Evolutionary conservation across 768 basidiomycete species (phyloP).

Genomic region (Arthromyces matolae): DNA sequence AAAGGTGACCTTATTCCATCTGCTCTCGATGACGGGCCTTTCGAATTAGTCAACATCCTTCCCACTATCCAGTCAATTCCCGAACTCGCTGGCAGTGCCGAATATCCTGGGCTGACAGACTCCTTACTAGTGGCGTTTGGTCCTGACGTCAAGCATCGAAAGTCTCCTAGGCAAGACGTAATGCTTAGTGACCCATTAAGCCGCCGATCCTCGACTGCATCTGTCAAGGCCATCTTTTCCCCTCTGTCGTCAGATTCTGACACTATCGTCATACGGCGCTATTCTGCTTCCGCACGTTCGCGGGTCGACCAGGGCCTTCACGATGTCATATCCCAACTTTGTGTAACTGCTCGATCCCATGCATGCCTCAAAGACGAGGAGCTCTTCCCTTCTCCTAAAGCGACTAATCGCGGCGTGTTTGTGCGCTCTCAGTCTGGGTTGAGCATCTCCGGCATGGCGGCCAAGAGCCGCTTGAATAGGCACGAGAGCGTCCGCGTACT

Average conservation of each 20-base stretch:
- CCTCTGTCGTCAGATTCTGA: constrained; percentile 50
- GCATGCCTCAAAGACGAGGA: constrained; percentile 61
- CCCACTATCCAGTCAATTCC: constrained; percentile 59
- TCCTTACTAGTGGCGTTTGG: constrained; percentile 32
- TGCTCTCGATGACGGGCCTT: constrained; percentile 37
- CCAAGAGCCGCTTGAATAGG: constrained; percentile 56
- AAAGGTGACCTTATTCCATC: constrained; percentile 36
- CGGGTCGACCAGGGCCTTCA: constrained; percentile 74
- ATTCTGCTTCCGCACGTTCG: constrained; percentile 59
- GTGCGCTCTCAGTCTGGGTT: constrained; percentile 56
- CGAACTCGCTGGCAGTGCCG: constrained; percentile 34
- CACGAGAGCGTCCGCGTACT: constrained; percentile 71
- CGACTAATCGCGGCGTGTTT: constrained; percentile 40
- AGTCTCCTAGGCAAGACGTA: constrained; percentile 23
- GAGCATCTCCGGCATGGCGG: constrained; percentile 60
- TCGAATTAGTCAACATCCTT: constrained; percentile 37
- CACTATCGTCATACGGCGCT: constrained; percentile 63
- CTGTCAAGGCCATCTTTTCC: constrained; percentile 58
- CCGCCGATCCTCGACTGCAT: constrained; percentile 62
- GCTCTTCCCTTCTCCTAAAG: constrained; percentile 53
- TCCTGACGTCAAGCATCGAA: constrained; percentile 27
- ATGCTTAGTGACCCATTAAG: constrained; percentile 31
- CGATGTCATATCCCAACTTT: constrained; percentile 77
- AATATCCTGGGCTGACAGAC: constrained; percentile 32
- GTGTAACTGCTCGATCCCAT: constrained; percentile 63